Evolutionary conservation across 768 basidiomycete genomes (phyloP).

Genomic region (Collybiopsis luxurians): DNA sequence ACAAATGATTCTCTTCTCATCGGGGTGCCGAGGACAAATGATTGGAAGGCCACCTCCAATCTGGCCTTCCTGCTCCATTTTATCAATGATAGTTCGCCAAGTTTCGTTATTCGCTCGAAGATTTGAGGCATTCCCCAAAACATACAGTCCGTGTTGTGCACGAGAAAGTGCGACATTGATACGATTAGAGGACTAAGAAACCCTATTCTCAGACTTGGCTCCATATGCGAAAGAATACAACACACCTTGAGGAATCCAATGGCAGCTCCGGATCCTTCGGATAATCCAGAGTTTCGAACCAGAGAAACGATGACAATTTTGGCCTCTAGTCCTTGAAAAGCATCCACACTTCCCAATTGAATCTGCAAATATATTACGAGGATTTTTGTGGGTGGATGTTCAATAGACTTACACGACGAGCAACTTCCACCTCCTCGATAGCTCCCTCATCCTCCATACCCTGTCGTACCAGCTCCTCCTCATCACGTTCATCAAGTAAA

Average conservation of each 20-base stretch:
- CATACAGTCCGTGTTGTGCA: slow-evolving; percentile 70
- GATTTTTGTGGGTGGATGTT: too few relatives aligned
- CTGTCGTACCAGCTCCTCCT: slow-evolving; percentile 53
- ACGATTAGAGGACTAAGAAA: slow-evolving; percentile 6
- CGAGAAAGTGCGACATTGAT: slow-evolving; percentile 66
- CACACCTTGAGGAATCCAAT: slow-evolving; percentile 75
- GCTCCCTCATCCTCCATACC: slow-evolving; percentile 35
- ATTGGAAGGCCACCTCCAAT: slow-evolving; percentile 56
- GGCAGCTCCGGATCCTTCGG: slow-evolving; percentile 30
- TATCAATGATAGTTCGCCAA: slow-evolving; percentile 59
- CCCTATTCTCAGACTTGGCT: background rate
- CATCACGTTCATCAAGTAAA: slow-evolving; percentile 67
- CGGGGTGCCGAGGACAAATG: slow-evolving; percentile 53
- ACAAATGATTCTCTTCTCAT: slow-evolving; percentile 36
- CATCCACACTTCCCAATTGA: slow-evolving; percentile 71
- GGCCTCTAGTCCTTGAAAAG: slow-evolving; percentile 76
- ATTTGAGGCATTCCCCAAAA: slow-evolving; percentile 70
- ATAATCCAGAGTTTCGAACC: slow-evolving; percentile 64
- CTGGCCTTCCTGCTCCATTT: slow-evolving; percentile 44
- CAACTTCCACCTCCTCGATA: slow-evolving; percentile 49
- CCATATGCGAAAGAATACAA: background rate
- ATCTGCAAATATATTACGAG: slow-evolving; percentile 38
- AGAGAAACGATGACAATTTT: slow-evolving; percentile 72
- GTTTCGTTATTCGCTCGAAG: slow-evolving; percentile 39
- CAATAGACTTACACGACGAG: slow-evolving; percentile 41